These are phyloP conservation scores for Sutorius australiensis DNA, from an alignment of 768 basidiomycete genomes.

Conservation along the genomic window DNA sequence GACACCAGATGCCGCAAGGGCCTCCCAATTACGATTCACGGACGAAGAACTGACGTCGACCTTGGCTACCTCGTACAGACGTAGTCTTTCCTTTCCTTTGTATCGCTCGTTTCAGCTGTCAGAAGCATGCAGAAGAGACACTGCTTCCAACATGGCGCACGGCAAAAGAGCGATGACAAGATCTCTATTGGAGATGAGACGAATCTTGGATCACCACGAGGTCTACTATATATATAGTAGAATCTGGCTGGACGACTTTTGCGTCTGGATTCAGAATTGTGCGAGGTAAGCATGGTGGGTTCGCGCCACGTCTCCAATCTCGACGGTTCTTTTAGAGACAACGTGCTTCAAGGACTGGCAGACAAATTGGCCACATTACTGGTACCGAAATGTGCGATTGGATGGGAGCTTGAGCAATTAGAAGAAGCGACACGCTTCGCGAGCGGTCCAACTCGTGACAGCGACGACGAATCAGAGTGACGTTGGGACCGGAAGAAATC, in stretches of 20 bases:
- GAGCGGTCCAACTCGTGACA: conserved; percentile 48
- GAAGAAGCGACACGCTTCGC: conserved; percentile 51
- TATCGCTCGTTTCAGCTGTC: conserved; percentile 75
- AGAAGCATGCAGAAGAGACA: conserved; percentile 64
- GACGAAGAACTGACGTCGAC: conserved; percentile 46
- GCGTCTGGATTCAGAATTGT: conserved; percentile 70
- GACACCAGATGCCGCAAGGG: conserved; percentile 12
- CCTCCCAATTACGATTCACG: conserved; percentile 29
- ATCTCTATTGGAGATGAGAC: conserved; percentile 67
- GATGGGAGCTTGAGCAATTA: conserved; percentile 68
- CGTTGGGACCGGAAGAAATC: conserved; percentile 6
- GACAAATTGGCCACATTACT: conserved; percentile 35
- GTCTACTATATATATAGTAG: conserved; percentile 88
- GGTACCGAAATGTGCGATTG: conserved; percentile 54
- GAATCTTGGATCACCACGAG: conserved; percentile 75
- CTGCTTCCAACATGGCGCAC: conserved; percentile 49
- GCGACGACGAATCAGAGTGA: conserved; percentile 63
- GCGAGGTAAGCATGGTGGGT: conserved; percentile 53
- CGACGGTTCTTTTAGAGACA: conserved; percentile 46
- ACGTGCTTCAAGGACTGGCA: conserved; percentile 45
- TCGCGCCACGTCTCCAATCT: neutral
- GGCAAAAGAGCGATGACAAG: conserved; percentile 64
- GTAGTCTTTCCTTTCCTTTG: conserved; percentile 71
- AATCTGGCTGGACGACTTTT: conserved; percentile 83
- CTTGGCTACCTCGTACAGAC: conserved; percentile 65